Evolutionary conservation across 805 yeast species (phyloP), one percentile per base, ranked within the genome.

Genomic region (Pichia heedii): DNA sequence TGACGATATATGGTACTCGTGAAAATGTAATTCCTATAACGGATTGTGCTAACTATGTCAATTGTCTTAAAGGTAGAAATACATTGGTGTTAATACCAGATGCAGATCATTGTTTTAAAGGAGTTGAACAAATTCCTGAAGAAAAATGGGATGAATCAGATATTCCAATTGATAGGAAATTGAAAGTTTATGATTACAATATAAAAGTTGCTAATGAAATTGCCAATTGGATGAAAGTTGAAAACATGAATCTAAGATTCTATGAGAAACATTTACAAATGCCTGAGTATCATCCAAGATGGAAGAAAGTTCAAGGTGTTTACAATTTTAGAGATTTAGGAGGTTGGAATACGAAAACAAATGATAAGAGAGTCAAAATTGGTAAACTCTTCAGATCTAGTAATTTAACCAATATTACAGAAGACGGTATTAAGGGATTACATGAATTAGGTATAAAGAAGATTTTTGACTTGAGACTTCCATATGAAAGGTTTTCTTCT

Each of bases 91-190:
- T 85, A 8, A 65, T 89, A 11, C 74, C 75, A 1, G 68, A 67
- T 37, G 96, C 95, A 0, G 89, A 86, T 57, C 97, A 89, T 61
- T 85, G 84, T 54, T 88, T 73, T 55, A 83, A 73, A 55, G 90
- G 93, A 0, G 49, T 55, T 1, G 54, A 60, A 3, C 63, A 53
- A 10, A 66, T 61, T 16, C 64, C 62, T 19, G 70, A 63, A 29
- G 60, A 44, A 6, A 54, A 56, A 42, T 36, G 66, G 51, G 44
- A 39, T 4, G 32, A 36, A 3, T 48, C 41, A 26, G 35, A 22
- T 6, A 47, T 46, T 20, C 53, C 49, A 64, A 69, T 55, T 68
- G 76, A 16, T 48, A 56, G 16, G 44, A 56, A 19, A 50, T 46
- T 45, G 10, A 48, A 53, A 3, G 63, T 63, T 30, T 76, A 78